phyloP scores from a whole-genome alignment of 306 rosid genomes.

The Glycine tomentella region DNA sequence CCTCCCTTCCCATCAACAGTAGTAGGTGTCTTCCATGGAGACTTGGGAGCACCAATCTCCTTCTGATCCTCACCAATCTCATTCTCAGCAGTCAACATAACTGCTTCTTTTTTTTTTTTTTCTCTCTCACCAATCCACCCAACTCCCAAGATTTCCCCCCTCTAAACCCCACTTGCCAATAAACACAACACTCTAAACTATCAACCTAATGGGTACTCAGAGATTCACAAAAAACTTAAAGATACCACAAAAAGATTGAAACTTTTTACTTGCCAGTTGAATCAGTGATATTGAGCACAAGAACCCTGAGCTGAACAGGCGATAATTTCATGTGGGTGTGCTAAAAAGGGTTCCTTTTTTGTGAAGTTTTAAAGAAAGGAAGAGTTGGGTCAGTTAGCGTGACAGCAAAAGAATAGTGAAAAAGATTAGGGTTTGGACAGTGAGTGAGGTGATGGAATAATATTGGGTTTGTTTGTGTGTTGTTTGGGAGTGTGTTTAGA shows the following conservation, averaged over 20 bases:
- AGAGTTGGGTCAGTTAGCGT: slow-evolving; percentile 19
- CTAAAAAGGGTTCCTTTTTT: background rate
- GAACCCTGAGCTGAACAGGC: slow-evolving; percentile 29
- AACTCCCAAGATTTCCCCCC: slow-evolving; percentile 21
- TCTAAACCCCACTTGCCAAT: slow-evolving; percentile 34
- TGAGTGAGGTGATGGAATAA: slow-evolving; percentile 7
- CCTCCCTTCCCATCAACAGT: slow-evolving; percentile 50
- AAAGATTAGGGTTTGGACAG: slow-evolving; percentile 62
- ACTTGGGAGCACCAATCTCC: slow-evolving; percentile 70
- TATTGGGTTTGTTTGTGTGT: background rate
- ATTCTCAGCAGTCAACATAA: slow-evolving; percentile 81
- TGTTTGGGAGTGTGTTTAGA: slow-evolving; percentile 33
- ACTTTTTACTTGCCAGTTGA: slow-evolving; percentile 30
- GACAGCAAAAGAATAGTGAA: slow-evolving; percentile 2
- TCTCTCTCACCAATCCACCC: background rate
- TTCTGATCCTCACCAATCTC: slow-evolving; percentile 65
- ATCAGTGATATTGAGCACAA: slow-evolving; percentile 30
- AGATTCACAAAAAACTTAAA: slow-evolving; percentile 33
- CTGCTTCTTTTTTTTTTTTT: slow-evolving; percentile 40
- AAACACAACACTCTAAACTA: background rate
- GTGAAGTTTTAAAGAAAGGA: background rate
- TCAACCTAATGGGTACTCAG: slow-evolving; percentile 27
- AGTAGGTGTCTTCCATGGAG: slow-evolving; percentile 84
- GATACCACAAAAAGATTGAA: background rate
- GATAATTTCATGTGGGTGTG: slow-evolving; percentile 28